Percentiles rank a stretch among this genome's conserved stretches.
These are phyloP conservation scores for Casuarina glauca DNA, from an alignment of 306 rosid genomes.

Conservation along the genomic window DNA sequence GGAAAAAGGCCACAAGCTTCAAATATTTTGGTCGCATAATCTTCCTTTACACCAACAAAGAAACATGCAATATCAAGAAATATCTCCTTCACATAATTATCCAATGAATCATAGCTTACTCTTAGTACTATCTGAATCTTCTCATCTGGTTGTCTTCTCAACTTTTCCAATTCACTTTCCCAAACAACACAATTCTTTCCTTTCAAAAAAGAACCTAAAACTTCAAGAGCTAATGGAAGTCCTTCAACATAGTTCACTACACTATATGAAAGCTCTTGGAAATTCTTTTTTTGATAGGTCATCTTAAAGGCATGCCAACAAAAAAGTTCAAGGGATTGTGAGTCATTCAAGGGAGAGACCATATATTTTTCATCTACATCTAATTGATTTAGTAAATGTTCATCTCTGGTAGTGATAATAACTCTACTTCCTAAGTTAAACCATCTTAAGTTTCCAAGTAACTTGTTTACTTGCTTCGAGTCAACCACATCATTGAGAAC, in stretches of 20 bases:
- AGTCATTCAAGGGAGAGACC: background rate
- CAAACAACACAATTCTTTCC: constrained; percentile 28
- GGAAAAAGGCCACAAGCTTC: constrained; percentile 37
- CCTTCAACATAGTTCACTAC: constrained; percentile 34
- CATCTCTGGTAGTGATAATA: constrained; percentile 32
- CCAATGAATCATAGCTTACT: constrained; percentile 31
- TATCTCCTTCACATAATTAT: constrained; percentile 22
- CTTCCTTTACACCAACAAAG: constrained; percentile 31
- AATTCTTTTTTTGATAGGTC: background rate
- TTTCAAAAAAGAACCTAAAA: constrained; percentile 32
- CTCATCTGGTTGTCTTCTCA: constrained; percentile 24
- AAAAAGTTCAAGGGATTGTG: constrained; percentile 24
- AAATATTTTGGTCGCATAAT: constrained; percentile 9
- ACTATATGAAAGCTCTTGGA: background rate
- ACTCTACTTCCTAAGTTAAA: constrained; percentile 29
- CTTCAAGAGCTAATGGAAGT: constrained; percentile 43
- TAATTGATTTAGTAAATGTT: background rate
- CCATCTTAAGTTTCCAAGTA: constrained; percentile 5
- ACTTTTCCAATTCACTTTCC: constrained; percentile 24
- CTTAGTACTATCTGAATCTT: constrained; percentile 28
- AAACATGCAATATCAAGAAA: constrained; percentile 49
- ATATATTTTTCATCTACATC: background rate
- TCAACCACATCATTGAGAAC: constrained; percentile 22
- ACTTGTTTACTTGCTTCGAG: background rate
- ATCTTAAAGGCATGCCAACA: constrained; percentile 38